These are phyloP conservation scores for Metrosideros polymorpha DNA, from an alignment of 441 rosid genomes.

Conservation along the genomic window DNA sequence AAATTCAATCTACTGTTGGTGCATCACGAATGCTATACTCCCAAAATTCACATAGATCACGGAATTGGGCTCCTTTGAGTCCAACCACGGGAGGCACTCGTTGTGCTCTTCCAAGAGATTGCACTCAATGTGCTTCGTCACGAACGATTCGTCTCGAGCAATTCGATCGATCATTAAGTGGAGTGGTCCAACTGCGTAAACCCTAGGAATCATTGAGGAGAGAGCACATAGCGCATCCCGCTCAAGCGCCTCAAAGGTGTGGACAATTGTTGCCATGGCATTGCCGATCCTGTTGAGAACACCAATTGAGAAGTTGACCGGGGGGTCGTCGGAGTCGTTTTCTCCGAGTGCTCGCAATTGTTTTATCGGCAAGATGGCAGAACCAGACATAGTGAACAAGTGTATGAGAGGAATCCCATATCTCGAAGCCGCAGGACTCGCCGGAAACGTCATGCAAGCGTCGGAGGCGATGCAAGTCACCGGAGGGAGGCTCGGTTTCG, in stretches of 20 bases:
- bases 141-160: background rate
- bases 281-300: background rate
- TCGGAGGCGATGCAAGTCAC: background rate
- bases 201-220: background rate
- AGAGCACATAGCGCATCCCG: background rate
- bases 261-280: background rate
- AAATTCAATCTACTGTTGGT: background rate
- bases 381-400: background rate
- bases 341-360: background rate
- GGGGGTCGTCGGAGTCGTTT: background rate
- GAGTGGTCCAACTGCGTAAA: background rate
- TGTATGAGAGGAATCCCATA: background rate
- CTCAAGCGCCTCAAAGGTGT: background rate
- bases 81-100: background rate
- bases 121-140: background rate
- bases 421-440: background rate
- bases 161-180: background rate
- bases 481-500: background rate
- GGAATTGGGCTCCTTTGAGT: background rate
- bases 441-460: background rate
- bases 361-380: background rate
- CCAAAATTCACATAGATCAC: background rate
- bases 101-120: background rate
- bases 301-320: rapidly evolving
- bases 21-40: background rate